Percentiles rank a stretch among this genome's conserved stretches.
Conservation (phyloP, 768 basidiomycete genomes). For the Neoboletus subvelutipes region DNA sequence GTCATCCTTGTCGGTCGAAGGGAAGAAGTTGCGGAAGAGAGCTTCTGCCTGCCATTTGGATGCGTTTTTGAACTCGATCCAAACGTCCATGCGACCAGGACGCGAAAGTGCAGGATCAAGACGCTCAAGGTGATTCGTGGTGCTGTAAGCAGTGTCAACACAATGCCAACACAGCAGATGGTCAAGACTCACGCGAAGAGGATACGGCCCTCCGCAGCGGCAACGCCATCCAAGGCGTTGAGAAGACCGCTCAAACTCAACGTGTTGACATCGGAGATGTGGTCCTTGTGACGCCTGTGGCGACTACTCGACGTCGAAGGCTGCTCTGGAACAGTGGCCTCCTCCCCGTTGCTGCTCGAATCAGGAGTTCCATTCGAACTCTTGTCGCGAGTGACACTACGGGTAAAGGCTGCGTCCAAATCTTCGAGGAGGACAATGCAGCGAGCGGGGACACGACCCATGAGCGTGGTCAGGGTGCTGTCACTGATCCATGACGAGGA, state of each 20-base stretch:
- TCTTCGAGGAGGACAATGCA: slow-evolving; percentile 90
- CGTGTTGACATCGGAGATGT: slow-evolving; percentile 76
- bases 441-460: slow-evolving; percentile 82
- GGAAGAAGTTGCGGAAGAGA: slow-evolving; percentile 90
- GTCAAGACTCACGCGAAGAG: slow-evolving; percentile 74
- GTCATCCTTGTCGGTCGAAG: slow-evolving; percentile 58
- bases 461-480: slow-evolving; percentile 78
- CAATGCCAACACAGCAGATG: neutral
- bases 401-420: slow-evolving; percentile 84
- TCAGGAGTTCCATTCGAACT: slow-evolving; percentile 47
- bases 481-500: slow-evolving; percentile 88
- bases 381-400: slow-evolving; percentile 67
- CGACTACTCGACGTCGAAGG: slow-evolving; percentile 37
- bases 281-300: slow-evolving; percentile 50
- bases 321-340: slow-evolving; percentile 30
- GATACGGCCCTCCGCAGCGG: slow-evolving; percentile 82
- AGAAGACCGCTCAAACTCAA: slow-evolving; percentile 78
- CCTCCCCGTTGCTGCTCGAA: slow-evolving; percentile 34
- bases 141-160: slow-evolving; percentile 41
- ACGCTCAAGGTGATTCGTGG: slow-evolving; percentile 88
- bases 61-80: slow-evolving; percentile 88
- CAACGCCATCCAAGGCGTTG: slow-evolving; percentile 85
- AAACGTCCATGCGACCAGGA: slow-evolving; percentile 90
- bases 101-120: slow-evolving; percentile 90
- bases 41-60: slow-evolving; percentile 83